Base-by-base conservation (phyloP, 2,329 filamentous ascomycete species). In the Rhynchosporium secalis region DNA sequence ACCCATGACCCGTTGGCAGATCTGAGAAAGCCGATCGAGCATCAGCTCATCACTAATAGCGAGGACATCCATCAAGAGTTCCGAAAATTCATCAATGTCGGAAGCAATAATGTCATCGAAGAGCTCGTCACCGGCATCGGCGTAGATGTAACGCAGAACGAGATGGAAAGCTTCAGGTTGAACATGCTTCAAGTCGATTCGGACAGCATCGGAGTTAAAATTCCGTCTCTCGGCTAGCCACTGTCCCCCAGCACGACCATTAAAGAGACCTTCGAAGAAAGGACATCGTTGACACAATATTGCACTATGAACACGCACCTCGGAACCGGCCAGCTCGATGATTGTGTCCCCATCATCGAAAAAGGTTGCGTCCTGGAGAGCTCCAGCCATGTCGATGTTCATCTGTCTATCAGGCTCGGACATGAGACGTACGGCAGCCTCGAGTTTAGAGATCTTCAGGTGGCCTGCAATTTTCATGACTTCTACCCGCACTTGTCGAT, bases 1-100 rank as follows among this genome's bases (percentile, higher is more conserved):
- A 41, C 92, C 93, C 63, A 98, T 84, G 28, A 92, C 78, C 62
- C 85, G 86, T 74, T 99, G 95, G 74, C 95, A 98, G 33, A 96
- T 86, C 73, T 96, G 91, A 4, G 91, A 92, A 4, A 99, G 78
- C 6, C 93, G 84, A 73, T 97, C 92, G 52, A 99, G 83, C 93
- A 99, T 97, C 62, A 99, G 79, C 75, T 99, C 94, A 72, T 99
- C 95, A 12, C 93, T 92, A 58, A 91, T 88, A 61, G 86, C 86
- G 83, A 98, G 88, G 49, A 98, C 90, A 69, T 96, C 92, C 77
- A 98, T 83, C 8, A 97, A 83, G n/a, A 95, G 79, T 69, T 98
- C 92, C 4, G 93, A 86, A 66, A 96, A 92, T 51, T 92, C 89
- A 68, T 97, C 92, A 5, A 96, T 76, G 64, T 88, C 87, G 15